Conservation (phyloP, 2,329 filamentous ascomycete species). For the Xylogone sp. region DNA sequence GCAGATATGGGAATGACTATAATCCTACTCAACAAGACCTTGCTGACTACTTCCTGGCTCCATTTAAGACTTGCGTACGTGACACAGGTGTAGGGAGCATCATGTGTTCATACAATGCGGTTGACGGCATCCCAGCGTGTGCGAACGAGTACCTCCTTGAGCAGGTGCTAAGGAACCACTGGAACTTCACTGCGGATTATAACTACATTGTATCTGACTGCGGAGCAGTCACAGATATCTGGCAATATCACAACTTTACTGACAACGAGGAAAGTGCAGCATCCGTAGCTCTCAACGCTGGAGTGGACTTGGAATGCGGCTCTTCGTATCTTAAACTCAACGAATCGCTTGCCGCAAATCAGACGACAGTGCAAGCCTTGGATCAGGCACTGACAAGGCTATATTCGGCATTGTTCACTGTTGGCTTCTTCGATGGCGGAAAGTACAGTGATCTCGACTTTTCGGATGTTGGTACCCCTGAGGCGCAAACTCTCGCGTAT, state of each 20-base stretch:
- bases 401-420: conserved; percentile 49
- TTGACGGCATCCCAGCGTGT: conserved; percentile 63
- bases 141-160: conserved; percentile 26
- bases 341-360: conserved; percentile 19
- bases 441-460: neutral
- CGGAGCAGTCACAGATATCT: conserved; percentile 54
- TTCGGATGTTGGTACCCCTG: neutral
- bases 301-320: neutral
- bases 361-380: conserved; percentile 39
- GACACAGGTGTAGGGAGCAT: conserved; percentile 52
- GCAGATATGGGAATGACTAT: conserved; percentile 53
- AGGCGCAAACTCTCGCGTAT: neutral
- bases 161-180: conserved; percentile 59
- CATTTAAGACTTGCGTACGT: conserved; percentile 58
- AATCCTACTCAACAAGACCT: conserved; percentile 56
- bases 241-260: neutral
- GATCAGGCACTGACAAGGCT: conserved; percentile 46
- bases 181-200: conserved; percentile 56
- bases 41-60: conserved; percentile 62
- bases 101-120: conserved; percentile 59
- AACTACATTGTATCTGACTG: conserved; percentile 64
- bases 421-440: conserved; percentile 53
- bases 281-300: neutral
- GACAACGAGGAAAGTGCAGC: neutral
- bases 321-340: neutral